Evolutionary conservation across 1,139 yeast genomes (phyloP), one percentile per base, ranked within the genome.

Genomic region (Hansenula anomala): DNA sequence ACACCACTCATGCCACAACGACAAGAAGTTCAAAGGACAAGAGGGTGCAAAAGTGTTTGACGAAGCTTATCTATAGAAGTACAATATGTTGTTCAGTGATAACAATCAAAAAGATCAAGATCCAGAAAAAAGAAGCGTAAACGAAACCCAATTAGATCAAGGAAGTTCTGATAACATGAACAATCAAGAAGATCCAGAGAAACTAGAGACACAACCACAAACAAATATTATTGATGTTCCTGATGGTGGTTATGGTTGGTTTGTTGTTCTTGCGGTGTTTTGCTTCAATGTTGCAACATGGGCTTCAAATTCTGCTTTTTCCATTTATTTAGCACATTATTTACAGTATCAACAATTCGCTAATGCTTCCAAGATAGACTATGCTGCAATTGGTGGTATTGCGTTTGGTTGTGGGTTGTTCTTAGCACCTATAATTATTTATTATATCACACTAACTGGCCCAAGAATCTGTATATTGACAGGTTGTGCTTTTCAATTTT

Each of bases 371-470:
- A 62, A 66, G 44, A 63, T 71, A 39, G 82, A 77, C 44, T 82
- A 63, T 58, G 84, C 87, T 2, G 67, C 80, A 28, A 69, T 81
- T 43, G 88, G 89, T 30, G 87, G 89, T 5, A 47, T 81, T 9
- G 73, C 76, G 15, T 69, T 78, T 38, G 80, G 78, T 30, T 54
- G 73, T 20, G 84, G 87, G 2, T 73, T 79, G 43, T 47, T 66
- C 33, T 56, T 74, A 31, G 73, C 82, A 3, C 54, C 53, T 1
- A 20, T 50, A 4, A 43, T 49, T 8, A 32, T 46, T 18, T 40
- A 42, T n/a, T 28, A 45, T n/a, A 43, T 44, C 11, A 44, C 42
- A 24, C 3, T 30, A 10, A 39, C 47, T 0, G 34, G 41, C 20
- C 42, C 44, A 4, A 41, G 46, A 26, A n/a, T 33, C 12, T 42